Percentiles rank a stretch among this genome's conserved stretches.
phyloP scores from a whole-genome alignment of 805 yeast species.

The Zygoascus flipseniorum region DNA sequence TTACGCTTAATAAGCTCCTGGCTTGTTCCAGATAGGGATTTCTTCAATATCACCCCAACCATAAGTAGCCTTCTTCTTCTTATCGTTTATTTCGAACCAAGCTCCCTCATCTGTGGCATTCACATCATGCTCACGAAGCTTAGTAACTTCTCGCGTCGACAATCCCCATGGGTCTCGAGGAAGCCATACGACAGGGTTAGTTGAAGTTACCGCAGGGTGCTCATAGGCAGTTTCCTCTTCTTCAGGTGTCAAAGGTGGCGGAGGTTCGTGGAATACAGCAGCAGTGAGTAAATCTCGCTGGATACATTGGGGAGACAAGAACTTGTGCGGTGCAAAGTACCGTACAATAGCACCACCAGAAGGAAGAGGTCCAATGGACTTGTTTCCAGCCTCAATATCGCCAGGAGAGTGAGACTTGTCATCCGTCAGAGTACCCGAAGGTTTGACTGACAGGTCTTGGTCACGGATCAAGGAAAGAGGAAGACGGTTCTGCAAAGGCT shows the following conservation, averaged over 20 bases:
- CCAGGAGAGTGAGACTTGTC: not conserved
- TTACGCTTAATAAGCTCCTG: not conserved
- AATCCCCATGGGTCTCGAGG: constrained; percentile 86
- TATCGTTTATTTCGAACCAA: constrained; percentile 34
- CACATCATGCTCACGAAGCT: constrained; percentile 43
- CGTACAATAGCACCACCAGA: constrained; percentile 30
- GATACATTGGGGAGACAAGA: constrained; percentile 33
- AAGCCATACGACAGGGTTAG: constrained; percentile 79
- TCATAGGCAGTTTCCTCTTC: constrained; percentile 60
- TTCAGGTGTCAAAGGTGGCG: constrained; percentile 26
- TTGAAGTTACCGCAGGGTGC: constrained; percentile 62
- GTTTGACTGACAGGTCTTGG: constrained; percentile 1
- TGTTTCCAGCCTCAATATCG: constrained; percentile 3
- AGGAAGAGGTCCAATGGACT: not conserved
- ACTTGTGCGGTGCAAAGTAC: constrained; percentile 47
- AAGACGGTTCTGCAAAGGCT: constrained; percentile 38
- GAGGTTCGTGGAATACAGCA: constrained; percentile 24
- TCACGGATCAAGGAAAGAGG: constrained; percentile 28
- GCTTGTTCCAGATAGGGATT: constrained; percentile 16
- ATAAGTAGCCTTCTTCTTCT: constrained; percentile 36
- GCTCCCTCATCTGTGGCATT: constrained; percentile 64
- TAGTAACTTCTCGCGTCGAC: constrained; percentile 50
- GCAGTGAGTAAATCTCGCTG: constrained; percentile 21
- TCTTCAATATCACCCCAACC: constrained; percentile 26
- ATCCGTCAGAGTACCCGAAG: not conserved